Percentiles rank a stretch among this genome's conserved stretches.
phyloP scores from a whole-genome alignment of 2,329 filamentous ascomycete species.

The Alternaria postmessia region DNA sequence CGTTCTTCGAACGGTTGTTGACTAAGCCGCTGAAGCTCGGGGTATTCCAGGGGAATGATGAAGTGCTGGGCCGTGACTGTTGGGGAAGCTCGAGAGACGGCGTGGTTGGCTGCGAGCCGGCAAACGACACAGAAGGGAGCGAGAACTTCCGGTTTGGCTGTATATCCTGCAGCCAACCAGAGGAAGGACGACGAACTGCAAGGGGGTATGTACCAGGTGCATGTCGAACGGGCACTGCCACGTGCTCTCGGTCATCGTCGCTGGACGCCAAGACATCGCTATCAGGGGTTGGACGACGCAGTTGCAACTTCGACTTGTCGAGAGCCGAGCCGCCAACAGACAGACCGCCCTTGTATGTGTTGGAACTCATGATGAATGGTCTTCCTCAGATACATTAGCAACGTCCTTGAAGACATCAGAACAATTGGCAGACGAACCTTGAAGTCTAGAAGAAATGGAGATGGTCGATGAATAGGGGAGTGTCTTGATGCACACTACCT shows the following conservation, averaged over 20 bases:
- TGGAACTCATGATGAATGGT: conserved; percentile 35
- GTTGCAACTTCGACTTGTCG: conserved; percentile 74
- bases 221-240: conserved; percentile 33
- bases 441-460: conserved; percentile 4
- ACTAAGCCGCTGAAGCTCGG: conserved; percentile 38
- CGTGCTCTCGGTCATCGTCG: conserved; percentile 82
- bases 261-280: conserved; percentile 93
- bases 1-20: conserved; percentile 38
- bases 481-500: conserved; percentile 15
- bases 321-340: conserved; percentile 40
- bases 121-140: conserved; percentile 73
- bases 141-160: conserved; percentile 75
- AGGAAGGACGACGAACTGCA: conserved; percentile 41
- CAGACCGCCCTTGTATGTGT: conserved; percentile 39
- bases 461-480: conserved; percentile 1
- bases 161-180: conserved; percentile 82
- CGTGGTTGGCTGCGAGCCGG: conserved; percentile 80
- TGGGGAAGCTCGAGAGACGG: conserved; percentile 71
- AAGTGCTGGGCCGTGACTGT: conserved; percentile 50
- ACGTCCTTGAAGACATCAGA: not conserved
- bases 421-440: conserved; percentile 22
- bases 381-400: conserved; percentile 18
- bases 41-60: conserved; percentile 56
- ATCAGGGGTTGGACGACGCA: conserved; percentile 87
- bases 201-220: conserved; percentile 30